Evolutionary conservation across 2,329 filamentous ascomycete genomes (phyloP).

Genomic region (Fusarium nodosum): DNA sequence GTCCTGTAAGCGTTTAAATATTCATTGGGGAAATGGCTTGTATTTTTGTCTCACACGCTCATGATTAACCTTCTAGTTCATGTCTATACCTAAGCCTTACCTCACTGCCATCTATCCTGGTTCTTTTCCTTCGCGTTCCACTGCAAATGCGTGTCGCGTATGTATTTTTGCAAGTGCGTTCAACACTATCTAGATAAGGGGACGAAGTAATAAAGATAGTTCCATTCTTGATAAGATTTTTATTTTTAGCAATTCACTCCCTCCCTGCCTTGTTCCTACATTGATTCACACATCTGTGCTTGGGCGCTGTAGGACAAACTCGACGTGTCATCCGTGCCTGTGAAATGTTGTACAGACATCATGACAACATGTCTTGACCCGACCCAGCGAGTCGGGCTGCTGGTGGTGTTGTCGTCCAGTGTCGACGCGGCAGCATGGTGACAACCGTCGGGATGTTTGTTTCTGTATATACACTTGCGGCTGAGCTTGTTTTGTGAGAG

Average conservation of each 20-base stretch:
- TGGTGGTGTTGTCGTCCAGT: slow-evolving; percentile 14
- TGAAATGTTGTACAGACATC: slow-evolving; percentile 1
- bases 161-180: not conserved
- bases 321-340: slow-evolving; percentile 3
- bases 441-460: slow-evolving; percentile 38
- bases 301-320: slow-evolving; percentile 14
- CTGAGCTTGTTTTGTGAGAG: slow-evolving; percentile 31
- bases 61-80: not conserved
- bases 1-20: slow-evolving; percentile 3
- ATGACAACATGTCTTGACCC: slow-evolving; percentile 26
- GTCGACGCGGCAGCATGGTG: slow-evolving; percentile 15
- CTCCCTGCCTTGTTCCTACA: not conserved
- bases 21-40: not conserved
- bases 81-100: slow-evolving; percentile 1
- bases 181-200: not conserved
- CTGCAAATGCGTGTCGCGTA: not conserved
- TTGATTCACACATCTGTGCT: not conserved
- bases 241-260: not conserved
- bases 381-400: slow-evolving; percentile 35
- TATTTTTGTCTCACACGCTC: not conserved
- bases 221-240: slow-evolving; percentile 25
- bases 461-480: slow-evolving; percentile 8
- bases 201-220: slow-evolving; percentile 15
- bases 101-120: not conserved
- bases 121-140: slow-evolving; percentile 14